Base-by-base conservation (phyloP, 2,329 filamentous ascomycete genomes). In the Aureobasidium sp. region DNA sequence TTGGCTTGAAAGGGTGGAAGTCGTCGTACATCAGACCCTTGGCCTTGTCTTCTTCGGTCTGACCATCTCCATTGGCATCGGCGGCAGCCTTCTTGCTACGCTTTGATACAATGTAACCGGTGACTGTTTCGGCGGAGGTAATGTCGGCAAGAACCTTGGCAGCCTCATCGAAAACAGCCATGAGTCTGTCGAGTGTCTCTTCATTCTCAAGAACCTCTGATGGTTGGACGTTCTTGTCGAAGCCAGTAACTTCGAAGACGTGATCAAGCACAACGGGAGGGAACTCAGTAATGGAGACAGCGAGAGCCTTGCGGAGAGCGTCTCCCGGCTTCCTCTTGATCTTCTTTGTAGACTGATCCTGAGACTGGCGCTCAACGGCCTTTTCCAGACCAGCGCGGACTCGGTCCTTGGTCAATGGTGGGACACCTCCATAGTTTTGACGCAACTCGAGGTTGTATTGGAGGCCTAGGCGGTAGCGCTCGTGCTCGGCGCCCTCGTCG, bases 211-310 rank as follows among this genome's bases (percentile, higher is more conserved):
- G 72, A 0, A 96, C 84, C 53, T 89, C 82, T 9, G 86, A 83
- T 0, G 88, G 85, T 66, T 86, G 85, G 9, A 83, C 74, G 1
- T 82, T 81, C 0, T 86, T 79, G 71, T 97, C 88, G 65, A 95
- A 90, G 0, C 81, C 78, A 1, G 83, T 84, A 1, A 84, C 77
- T 37, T 85, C 82, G 70, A 99, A 84, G 1, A 86, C 87, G 77
- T 97, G 92, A 64, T 97, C 93, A 19, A 97, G 81, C 6, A 99
- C 76, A 60, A 94, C 84, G 0, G 94, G 92, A 1, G 94, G 91
- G 60, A 93, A 85, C 71, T 99, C 94, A 0, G 89, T 90, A 61
- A 97, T 93, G 0, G 89, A 90, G 14, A 88, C 83, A 0, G 91
- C 90, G 58, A 99, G 76, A 3, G 90, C 88, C 73, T 89, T 92